phyloP scores from a whole-genome alignment of 257 asterid species.

The Scutellaria galericulata region DNA sequence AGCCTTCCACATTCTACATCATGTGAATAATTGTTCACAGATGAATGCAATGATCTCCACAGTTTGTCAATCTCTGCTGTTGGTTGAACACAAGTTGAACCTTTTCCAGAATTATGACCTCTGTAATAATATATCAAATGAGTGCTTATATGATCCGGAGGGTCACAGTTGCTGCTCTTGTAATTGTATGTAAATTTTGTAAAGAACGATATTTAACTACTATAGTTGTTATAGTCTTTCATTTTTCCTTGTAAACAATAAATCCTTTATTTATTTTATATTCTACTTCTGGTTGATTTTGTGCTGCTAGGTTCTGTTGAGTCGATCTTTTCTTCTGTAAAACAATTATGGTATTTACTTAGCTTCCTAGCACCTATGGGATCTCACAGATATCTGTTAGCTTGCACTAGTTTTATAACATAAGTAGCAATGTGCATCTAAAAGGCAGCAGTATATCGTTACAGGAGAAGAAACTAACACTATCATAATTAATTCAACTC shows the following conservation, averaged over 20 bases:
- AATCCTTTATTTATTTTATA: not conserved
- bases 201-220: conserved; percentile 26
- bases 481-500: conserved; percentile 1
- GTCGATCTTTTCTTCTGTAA: conserved; percentile 17
- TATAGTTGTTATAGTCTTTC: conserved; percentile 16
- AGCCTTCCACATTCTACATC: conserved; percentile 25
- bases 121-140: conserved; percentile 25
- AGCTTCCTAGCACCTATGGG: conserved; percentile 16
- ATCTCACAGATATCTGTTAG: conserved; percentile 6
- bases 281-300: conserved; percentile 8
- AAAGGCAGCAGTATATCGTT: not conserved
- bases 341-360: not conserved
- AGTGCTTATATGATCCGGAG: conserved; percentile 24
- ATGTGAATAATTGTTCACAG: conserved; percentile 80
- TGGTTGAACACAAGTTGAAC: conserved; percentile 88
- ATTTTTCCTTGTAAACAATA: conserved; percentile 4
- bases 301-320: conserved; percentile 11
- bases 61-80: conserved; percentile 38
- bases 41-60: conserved; percentile 33
- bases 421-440: not conserved
- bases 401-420: not conserved
- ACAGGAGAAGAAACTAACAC: conserved; percentile 3
- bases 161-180: conserved; percentile 35
- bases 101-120: conserved; percentile 40
- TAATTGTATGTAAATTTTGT: conserved; percentile 46